These are phyloP conservation scores for Coemansia sp. DNA, from an alignment of 192 early-diverging fungal genomes.

Conservation along the genomic window DNA sequence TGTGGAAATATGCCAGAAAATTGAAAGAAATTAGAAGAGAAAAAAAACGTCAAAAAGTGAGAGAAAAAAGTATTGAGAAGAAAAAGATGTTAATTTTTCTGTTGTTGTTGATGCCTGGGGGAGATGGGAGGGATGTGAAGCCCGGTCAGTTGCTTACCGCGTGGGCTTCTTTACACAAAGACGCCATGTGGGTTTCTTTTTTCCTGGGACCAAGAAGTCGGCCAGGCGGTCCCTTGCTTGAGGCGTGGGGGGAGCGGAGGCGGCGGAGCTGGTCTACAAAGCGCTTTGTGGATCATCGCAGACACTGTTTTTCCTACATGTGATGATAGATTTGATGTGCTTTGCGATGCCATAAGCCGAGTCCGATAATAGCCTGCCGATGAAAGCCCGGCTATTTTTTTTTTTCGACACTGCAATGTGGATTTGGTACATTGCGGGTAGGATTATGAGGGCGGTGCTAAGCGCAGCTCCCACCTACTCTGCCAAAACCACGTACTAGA, in stretches of 20 bases:
- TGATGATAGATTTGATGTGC: no score
- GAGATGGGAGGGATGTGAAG: not conserved
- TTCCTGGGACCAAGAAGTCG: not conserved
- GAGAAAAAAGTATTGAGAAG: no score
- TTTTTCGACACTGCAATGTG: not conserved
- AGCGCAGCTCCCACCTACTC: not conserved
- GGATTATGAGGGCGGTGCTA: not conserved
- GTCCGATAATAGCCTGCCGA: not conserved
- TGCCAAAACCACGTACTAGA: not conserved
- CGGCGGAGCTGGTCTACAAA: not conserved
- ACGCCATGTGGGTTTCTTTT: not conserved
- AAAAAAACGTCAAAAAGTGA: no score
- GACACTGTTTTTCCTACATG: not conserved
- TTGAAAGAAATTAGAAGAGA: no score
- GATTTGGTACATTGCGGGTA: not conserved
- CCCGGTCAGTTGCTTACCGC: not conserved
- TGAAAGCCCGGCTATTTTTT: not conserved
- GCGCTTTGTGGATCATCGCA: not conserved
- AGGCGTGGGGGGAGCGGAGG: no score
- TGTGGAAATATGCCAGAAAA: no score
- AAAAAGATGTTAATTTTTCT: not conserved
- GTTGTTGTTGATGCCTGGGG: not conserved
- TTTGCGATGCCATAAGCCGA: not conserved
- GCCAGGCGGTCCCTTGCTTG: not conserved
- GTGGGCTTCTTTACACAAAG: slow-evolving; percentile 3